Base-by-base conservation (phyloP, 2,329 filamentous ascomycete species). In the Colletotrichum sp. region DNA sequence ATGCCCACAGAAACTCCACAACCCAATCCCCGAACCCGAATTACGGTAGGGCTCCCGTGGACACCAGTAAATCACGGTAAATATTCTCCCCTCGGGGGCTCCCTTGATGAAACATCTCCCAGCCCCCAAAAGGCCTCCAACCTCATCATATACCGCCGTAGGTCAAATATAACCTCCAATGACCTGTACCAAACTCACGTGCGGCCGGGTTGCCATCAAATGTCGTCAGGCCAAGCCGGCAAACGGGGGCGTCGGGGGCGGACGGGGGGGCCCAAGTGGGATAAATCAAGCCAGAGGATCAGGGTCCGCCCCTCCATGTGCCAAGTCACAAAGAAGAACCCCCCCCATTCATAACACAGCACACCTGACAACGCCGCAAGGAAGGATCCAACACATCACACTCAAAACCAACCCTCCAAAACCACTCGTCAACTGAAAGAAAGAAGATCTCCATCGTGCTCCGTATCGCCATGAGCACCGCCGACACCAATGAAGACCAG, bases 281-380 rank as follows among this genome's bases (percentile, higher is more conserved):
- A 59, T 68, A 21, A 32, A n/a, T 18, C 6, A 32, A 24, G 16
- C 15, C 24, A 30, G 57, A 62, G 15, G 36, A 62, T 68, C 72
- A 75, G 36, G 69, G 72, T 67, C 72, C 9, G 32, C 69, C 69
- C 72, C 52, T 72, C 30, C 69, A n/a, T 18, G 3, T 52, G 44
- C n/a, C 72, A 32, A 60, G n/a, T 32, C 69, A 24, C 16, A 52
- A 52, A n/a, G 34, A 36, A 49, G 10, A 4, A 7, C 26, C 26
- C 16, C 57, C 36, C 13, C 34, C 5, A 7, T 24, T 32, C n/a
- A 63, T 39, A 24, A 15, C 15, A 68, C 21, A 55, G 12, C 36
- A 28, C 10, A 34, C 18, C 18, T 57, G 7, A 62, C 18, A n/a
- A n/a, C 28, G 26, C 26, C 8, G 15, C 59, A 36, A 32, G 28